Conservation (phyloP, 345 rosid genomes). For the Syzygium aqueum region DNA sequence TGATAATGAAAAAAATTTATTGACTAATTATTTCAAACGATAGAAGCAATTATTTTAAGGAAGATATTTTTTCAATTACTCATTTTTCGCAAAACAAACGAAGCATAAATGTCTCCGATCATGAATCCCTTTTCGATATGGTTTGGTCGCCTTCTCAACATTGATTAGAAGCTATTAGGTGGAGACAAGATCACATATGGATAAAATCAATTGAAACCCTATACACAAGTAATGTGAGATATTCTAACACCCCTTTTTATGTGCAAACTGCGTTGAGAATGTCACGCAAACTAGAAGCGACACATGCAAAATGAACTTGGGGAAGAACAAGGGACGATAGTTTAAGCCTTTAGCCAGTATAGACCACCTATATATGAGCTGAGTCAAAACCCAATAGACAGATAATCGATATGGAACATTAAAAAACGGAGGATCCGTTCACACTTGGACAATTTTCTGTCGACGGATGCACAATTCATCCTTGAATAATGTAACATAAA, state of each 20-base stretch:
- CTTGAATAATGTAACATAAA: neutral
- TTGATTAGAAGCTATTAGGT: neutral
- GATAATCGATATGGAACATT: neutral
- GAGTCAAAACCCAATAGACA: neutral
- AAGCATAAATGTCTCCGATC: neutral
- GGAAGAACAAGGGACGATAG: neutral
- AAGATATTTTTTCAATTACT: too few species aligned
- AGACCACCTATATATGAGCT: too few species aligned
- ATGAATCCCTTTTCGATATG: neutral
- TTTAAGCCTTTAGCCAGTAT: neutral
- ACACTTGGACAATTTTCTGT: neutral
- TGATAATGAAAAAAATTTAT: too few species aligned
- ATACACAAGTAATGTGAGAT: neutral
- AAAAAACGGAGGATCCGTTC: neutral
- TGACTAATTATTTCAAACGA: too few species aligned
- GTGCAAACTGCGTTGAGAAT: neutral
- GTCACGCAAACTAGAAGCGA: neutral
- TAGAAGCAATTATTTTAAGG: too few species aligned
- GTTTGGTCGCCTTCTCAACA: neutral
- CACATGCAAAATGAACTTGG: neutral
- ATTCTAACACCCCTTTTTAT: neutral
- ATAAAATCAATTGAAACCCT: neutral
- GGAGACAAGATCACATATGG: neutral
- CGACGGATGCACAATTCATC: neutral
- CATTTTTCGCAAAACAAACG: too few species aligned